Evolutionary conservation across 768 basidiomycete genomes (phyloP).

Genomic region (Agrocybe pediades): DNA sequence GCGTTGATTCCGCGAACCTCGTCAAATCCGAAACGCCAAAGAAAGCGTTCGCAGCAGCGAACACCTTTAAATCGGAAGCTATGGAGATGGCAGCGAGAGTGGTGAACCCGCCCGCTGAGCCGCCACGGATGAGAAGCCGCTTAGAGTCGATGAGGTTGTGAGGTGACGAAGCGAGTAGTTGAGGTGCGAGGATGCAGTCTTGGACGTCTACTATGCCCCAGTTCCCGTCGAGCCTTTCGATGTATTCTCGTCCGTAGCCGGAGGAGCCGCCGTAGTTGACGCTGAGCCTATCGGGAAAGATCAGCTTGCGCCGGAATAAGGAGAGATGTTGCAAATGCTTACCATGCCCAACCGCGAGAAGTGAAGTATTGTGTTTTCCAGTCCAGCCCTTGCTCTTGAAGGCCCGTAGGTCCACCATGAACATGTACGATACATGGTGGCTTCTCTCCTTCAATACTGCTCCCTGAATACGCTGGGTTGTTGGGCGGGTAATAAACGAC

Average conservation of each 20-base stretch:
- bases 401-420: constrained; percentile 74
- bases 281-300: constrained; percentile 60
- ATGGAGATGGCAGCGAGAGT: constrained; percentile 50
- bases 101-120: constrained; percentile 76
- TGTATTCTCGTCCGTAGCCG: constrained; percentile 72
- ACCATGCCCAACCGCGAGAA: constrained; percentile 76
- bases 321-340: too few species aligned
- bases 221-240: constrained; percentile 55
- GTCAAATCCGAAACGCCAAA: constrained; percentile 72
- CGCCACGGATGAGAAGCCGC: constrained; percentile 70
- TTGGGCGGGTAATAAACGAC: constrained; percentile 68
- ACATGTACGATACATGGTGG: constrained; percentile 69
- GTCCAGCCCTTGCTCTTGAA: constrained; percentile 45
- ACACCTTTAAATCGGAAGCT: constrained; percentile 42
- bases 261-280: constrained; percentile 80
- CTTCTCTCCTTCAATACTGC: constrained; percentile 47
- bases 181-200: constrained; percentile 62
- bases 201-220: constrained; percentile 80
- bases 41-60: constrained; percentile 61
- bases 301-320: too few species aligned
- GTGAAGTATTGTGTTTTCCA: constrained; percentile 70
- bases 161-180: constrained; percentile 32
- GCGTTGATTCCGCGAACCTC: constrained; percentile 59
- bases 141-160: constrained; percentile 61
- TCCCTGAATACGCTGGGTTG: constrained; percentile 60